phyloP scores from a whole-genome alignment of 805 yeast genomes.

The Wickerhamiella nectarea region DNA sequence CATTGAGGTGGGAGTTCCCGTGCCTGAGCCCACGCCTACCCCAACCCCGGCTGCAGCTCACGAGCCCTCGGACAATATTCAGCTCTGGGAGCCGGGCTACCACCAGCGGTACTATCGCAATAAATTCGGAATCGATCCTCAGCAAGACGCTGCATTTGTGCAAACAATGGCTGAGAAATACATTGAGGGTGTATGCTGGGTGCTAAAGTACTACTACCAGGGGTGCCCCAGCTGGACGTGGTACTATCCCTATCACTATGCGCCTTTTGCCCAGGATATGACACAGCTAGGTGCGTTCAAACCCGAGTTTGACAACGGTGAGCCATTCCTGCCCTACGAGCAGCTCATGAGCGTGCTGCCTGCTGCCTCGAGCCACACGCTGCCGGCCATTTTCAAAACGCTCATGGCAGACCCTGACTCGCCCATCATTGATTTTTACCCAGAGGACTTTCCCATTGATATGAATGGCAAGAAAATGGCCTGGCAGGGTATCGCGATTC shows the following conservation, averaged over 20 bases:
- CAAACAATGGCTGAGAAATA: conserved; percentile 57
- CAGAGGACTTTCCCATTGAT: conserved; percentile 76
- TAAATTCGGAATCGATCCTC: conserved; percentile 46
- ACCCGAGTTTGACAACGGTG: conserved; percentile 58
- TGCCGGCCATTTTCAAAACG: conserved; percentile 64
- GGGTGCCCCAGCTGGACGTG: conserved; percentile 99
- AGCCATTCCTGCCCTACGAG: conserved; percentile 83
- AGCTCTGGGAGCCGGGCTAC: conserved; percentile 80
- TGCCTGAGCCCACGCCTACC: conserved; percentile 16
- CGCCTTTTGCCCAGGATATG: conserved; percentile 92
- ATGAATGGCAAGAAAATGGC: conserved; percentile 90
- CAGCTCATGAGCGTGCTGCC: conserved; percentile 97
- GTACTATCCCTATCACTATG: conserved; percentile 95
- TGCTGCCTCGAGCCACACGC: conserved; percentile 69
- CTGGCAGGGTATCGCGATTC: conserved; percentile 94
- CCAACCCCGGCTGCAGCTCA: conserved; percentile 30
- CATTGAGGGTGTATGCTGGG: conserved; percentile 97
- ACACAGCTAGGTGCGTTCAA: conserved; percentile 33
- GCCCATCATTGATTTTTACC: conserved; percentile 84
- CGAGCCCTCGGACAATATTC: conserved; percentile 40
- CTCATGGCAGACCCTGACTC: conserved; percentile 84
- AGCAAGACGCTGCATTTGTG: conserved; percentile 38
- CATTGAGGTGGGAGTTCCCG: not conserved
- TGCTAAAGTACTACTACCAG: conserved; percentile 79
- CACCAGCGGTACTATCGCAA: conserved; percentile 62